A percentile compares a stretch with the other conserved stretches of the same genome.
Conservation (phyloP, 495 filamentous ascomycete genomes). For the Annulohypoxylon moriforme region DNA sequence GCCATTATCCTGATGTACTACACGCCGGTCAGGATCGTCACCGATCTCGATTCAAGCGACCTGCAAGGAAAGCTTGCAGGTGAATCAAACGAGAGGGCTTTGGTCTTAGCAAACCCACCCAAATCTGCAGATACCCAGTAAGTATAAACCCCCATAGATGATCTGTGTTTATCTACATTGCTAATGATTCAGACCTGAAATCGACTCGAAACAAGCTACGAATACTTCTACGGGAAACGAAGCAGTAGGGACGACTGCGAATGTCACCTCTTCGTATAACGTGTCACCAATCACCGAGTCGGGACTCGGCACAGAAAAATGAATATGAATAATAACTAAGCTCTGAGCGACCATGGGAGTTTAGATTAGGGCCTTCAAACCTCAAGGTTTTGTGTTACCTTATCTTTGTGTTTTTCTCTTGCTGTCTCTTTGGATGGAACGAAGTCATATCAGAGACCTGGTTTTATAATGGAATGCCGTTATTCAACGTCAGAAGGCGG, state of each 20-base stretch:
- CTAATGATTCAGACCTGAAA: not conserved
- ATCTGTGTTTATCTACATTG: not conserved
- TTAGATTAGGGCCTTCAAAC: not conserved
- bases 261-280: not conserved
- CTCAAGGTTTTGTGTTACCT: not conserved
- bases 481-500: not conserved
- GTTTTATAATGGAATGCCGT: not conserved
- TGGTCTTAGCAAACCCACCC: not conserved
- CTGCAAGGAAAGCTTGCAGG: not conserved
- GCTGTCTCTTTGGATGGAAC: not conserved
- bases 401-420: not conserved
- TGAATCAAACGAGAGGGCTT: not conserved
- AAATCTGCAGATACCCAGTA: constrained; percentile 3
- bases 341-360: too few species aligned
- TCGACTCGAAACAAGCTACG: not conserved
- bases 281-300: not conserved
- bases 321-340: not conserved
- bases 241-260: not conserved
- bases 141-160: not conserved
- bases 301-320: not conserved
- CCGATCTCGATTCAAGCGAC: not conserved
- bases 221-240: not conserved
- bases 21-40: constrained; percentile 11
- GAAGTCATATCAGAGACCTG: not conserved
- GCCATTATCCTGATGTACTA: constrained; percentile 10